Evolutionary conservation across 2,329 filamentous ascomycete species (phyloP), one percentile per base, ranked within the genome.

Genomic region (Exophiala oligosperma): DNA sequence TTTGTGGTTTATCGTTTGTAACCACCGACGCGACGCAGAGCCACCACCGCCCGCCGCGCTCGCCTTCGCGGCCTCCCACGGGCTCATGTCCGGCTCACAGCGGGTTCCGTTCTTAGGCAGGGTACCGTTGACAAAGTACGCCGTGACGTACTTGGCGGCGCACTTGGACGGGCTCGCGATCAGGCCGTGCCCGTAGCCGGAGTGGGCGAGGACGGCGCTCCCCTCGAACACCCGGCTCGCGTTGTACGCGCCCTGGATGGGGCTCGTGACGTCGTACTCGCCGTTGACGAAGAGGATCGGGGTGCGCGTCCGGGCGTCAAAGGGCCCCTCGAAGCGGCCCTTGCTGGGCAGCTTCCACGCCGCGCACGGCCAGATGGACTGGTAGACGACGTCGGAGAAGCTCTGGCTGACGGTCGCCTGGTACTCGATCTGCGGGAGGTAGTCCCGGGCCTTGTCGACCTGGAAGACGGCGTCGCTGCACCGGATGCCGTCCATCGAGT

Each of bases 121-220:
- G 1, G 65, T 71, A 2, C 73, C 72, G 44, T 74, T 65, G 3
- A 49, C 50, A 61, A 71, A 76, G 56, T 75, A 76, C 4, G 61
- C 64, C 24, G 59, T 54, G 2, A 71, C 66, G 2, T 64, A 61
- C 43, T 62, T 57, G 4, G 66, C 49, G 4, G 66, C 70, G 59
- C 75, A 77, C 3, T 57, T 56, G 1, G 72, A 76, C 2, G 69
- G 68, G 2, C 65, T 59, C 0, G 52, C 59, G 6, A 70, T 47
- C 50, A 68, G 48, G n/a, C 68, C 68, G 50, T 66, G 65, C 12
- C 57, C 57, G 37, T 57, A 53, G 4, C 57, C 57, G 24, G 26
- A 47, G 35, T 67, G 53, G 29, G 65, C 60, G 11, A 70, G 60
- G 14, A 70, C 57, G 2, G 63, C 62, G 49, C 67, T 70, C 9